Evolutionary conservation across 768 basidiomycete genomes (phyloP), one percentile per base, ranked within the genome.

Genomic region (Podaxis carcinomalis): DNA sequence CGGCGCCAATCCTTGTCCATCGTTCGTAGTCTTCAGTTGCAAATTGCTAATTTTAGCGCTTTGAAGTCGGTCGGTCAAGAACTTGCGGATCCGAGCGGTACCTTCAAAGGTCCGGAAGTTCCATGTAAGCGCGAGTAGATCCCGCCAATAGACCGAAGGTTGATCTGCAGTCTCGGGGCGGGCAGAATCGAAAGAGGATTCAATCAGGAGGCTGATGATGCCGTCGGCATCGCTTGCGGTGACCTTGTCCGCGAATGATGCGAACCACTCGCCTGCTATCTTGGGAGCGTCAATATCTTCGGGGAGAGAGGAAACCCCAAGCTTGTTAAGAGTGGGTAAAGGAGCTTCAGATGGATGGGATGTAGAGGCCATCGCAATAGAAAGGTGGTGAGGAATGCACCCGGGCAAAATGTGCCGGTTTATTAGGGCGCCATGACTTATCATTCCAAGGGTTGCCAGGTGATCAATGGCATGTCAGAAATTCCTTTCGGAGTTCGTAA

Each of bases 81-180:
- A 75, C 21, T 64, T 59, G n/a, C 56, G 71, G 67, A 84, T 77
- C 21, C 72, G 64, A 25, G 69, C 50, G 21, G 64, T 68, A 1
- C 76, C 75, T 4, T 72, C 68, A 64, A 85, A 77, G 1, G 83
- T 80, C 1, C 81, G 77, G 63, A 86, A 77, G 65, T 81, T 75
- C 77, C 80, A 83, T 1, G 86, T 85, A 47, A 85, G 69, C 1
- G 80, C 72, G 11, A 83, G 66, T 21, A 79, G 72, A 66, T 86
- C 85, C 19, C 81, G 74, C 85, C 84, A 85, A 54, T 75, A 71
- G 6, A 75, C 75, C 5, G 66, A 63, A 13, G 61, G 49, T 16
- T 54, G 59, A 47, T 61, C 35, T 25, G 35, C 42, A 19, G 59
- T 61, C 39, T 68, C 68, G 1, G 66, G 64, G 16, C 65, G 63